These are phyloP conservation scores for Fabrea salina DNA, from an alignment of 169 alveolate species.

Conservation along the genomic window DNA sequence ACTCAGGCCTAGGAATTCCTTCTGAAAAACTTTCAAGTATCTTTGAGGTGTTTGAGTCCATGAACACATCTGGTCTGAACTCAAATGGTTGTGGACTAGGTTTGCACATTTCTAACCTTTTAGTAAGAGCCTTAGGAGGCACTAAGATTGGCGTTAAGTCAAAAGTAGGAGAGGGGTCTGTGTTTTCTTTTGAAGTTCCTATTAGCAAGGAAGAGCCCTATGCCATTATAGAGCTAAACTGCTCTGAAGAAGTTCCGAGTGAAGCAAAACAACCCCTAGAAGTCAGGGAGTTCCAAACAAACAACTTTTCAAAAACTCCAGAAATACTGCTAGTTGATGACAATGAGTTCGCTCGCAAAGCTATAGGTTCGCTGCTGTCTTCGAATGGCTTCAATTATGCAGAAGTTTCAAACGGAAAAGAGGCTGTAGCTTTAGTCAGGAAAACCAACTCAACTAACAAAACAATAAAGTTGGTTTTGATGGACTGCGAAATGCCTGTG, in stretches of 20 bases:
- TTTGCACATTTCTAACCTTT: neutral
- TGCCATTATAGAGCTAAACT: too few species aligned
- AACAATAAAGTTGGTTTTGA: neutral
- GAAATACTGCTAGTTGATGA: constrained; percentile 24
- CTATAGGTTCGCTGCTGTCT: neutral
- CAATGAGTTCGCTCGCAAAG: neutral
- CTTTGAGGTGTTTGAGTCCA: neutral
- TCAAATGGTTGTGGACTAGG: constrained; percentile 21
- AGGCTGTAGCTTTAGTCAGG: neutral
- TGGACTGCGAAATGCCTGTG: constrained; percentile 32
- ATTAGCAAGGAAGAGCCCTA: too few species aligned
- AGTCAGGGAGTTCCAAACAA: too few species aligned
- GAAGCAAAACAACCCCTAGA: too few species aligned
- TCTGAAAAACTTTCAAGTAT: neutral
- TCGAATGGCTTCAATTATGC: neutral
- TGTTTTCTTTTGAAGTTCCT: neutral
- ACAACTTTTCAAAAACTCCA: too few species aligned
- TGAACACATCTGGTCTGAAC: neutral
- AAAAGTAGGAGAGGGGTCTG: neutral
- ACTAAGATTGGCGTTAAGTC: neutral
- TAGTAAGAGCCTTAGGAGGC: constrained; percentile 12
- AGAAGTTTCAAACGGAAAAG: constrained; percentile 1
- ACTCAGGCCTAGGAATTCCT: constrained; percentile 21
- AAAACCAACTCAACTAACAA: neutral
- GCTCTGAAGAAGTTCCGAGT: too few species aligned